Percentiles rank a stretch among this genome's conserved stretches.
Conservation (phyloP, 345 rosid species). For the Geranium rotundifolium region DNA sequence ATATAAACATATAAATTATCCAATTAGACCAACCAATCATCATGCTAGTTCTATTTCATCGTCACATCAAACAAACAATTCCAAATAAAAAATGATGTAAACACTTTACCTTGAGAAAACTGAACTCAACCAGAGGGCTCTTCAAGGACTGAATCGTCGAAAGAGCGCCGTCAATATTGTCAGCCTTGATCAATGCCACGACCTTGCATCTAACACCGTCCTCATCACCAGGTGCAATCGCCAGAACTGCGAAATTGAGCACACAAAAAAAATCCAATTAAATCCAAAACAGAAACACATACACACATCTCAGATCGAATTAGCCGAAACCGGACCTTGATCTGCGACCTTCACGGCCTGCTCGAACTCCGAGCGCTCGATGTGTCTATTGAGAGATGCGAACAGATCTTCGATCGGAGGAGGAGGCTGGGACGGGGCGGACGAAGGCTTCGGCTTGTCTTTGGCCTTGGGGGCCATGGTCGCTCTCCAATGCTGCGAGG, state of each 20-base stretch:
- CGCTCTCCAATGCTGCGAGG: slow-evolving; percentile 4
- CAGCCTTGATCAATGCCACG: slow-evolving; percentile 63
- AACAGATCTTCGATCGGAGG: slow-evolving; percentile 79
- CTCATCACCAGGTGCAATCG: slow-evolving; percentile 59
- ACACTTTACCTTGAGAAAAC: slow-evolving; percentile 46
- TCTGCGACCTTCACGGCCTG: slow-evolving; percentile 61
- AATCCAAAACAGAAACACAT: not conserved
- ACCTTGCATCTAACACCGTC: slow-evolving; percentile 84
- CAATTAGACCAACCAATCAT: too few relatives aligned
- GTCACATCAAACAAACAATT: too few relatives aligned
- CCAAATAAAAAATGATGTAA: too few relatives aligned
- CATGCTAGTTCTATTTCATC: too few relatives aligned
- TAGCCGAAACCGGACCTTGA: slow-evolving; percentile 37
- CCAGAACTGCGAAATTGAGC: slow-evolving; percentile 39
- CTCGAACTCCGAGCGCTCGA: slow-evolving; percentile 43
- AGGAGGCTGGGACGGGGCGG: slow-evolving; percentile 45
- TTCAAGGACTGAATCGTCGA: slow-evolving; percentile 38
- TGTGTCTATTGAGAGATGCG: slow-evolving; percentile 50
- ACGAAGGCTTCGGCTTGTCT: slow-evolving; percentile 38
- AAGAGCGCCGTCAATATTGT: slow-evolving; percentile 59
- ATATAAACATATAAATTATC: too few relatives aligned
- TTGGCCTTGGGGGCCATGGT: slow-evolving; percentile 73
- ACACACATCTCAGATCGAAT: not conserved
- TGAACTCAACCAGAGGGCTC: slow-evolving; percentile 40
- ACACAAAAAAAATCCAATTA: not conserved